Evolutionary conservation across 1,139 yeast genomes (phyloP), one percentile per base, ranked within the genome.

Genomic region (Meyerozyma elateridarum): DNA sequence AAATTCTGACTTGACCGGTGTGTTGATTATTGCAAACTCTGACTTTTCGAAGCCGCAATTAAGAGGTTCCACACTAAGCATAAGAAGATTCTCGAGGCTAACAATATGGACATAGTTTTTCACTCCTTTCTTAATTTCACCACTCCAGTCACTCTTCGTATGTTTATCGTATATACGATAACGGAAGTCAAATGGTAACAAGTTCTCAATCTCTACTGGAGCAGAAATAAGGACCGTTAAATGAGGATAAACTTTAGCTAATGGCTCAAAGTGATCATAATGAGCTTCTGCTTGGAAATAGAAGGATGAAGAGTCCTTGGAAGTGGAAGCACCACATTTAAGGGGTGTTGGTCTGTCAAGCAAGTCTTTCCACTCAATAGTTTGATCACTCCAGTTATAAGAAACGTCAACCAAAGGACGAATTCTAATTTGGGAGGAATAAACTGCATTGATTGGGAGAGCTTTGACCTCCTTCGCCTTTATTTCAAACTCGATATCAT

Each of bases 151-250:
- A 40, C 72, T 71, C 36, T 73, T 75, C n/a, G 79, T 65, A 15
- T 76, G 77, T 48, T 85, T 85, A 51, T 87, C 94, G 51, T 83
- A 85, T 14, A 93, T 66, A 35, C 85, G 65, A 55, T 83, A 88
- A 15, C 74, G 67, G 32, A 89, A 61, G 45, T 87, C 95, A 50
- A 73, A 85, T 0, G 99, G 98, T 31, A 93, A 57, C 36, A 87
- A 61, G 46, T 93, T 93, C 45, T 84, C 89, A 40, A 93, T 69
- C 45, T 85, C 87, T 24, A 93, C 60, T 0, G 98, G 97, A 1
- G 98, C 89, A 0, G 94, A 79, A 15, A 93, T 61, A 2, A 80
- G 73, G 25, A 91, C 59, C 8, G 68, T 74, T 85, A 91, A 73
- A 48, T 85, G 94, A 0, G 98, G 98, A 46, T 87, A 93, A 1